These are phyloP conservation scores for Dictyostelium gargantuum DNA, from an alignment of 208 protist genomes.

Conservation along the genomic window DNA sequence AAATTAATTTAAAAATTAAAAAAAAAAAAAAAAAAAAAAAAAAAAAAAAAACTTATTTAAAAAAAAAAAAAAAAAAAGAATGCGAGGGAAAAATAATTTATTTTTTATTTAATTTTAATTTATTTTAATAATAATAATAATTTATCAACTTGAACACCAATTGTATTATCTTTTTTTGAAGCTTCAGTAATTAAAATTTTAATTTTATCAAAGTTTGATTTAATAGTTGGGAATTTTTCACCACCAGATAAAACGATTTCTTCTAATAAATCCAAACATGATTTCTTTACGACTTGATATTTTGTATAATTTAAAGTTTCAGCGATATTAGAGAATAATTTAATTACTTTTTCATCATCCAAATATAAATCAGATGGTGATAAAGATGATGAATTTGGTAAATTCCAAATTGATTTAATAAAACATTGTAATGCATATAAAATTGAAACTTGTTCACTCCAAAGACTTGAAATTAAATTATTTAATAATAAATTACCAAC, in stretches of 20 bases:
- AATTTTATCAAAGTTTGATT: not conserved
- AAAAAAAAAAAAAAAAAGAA: too few relatives aligned
- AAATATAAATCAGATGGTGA: not conserved
- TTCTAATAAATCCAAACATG: slow-evolving; percentile 49
- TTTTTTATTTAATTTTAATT: not conserved
- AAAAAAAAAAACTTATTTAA: too few relatives aligned
- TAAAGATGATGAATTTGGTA: not conserved
- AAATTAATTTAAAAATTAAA: too few relatives aligned
- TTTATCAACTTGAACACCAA: slow-evolving; percentile 53
- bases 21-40: too few relatives aligned
- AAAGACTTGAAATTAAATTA: not conserved
- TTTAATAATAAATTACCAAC: not conserved
- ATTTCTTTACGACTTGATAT: slow-evolving; percentile 61
- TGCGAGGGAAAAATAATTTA: too few relatives aligned
- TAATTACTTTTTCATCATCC: not conserved
- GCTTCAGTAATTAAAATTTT: not conserved
- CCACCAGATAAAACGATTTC: slow-evolving; percentile 17
- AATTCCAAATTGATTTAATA: not conserved
- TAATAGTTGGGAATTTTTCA: not conserved
- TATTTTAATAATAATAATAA: not conserved
- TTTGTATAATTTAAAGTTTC: slow-evolving; percentile 22
- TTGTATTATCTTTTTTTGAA: slow-evolving; percentile 14
- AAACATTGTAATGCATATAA: not conserved
- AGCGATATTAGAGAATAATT: not conserved
- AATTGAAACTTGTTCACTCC: slow-evolving; percentile 55